Conservation (phyloP, 1,284 basidiomycete species). For the Hemileia vastatrix region DNA sequence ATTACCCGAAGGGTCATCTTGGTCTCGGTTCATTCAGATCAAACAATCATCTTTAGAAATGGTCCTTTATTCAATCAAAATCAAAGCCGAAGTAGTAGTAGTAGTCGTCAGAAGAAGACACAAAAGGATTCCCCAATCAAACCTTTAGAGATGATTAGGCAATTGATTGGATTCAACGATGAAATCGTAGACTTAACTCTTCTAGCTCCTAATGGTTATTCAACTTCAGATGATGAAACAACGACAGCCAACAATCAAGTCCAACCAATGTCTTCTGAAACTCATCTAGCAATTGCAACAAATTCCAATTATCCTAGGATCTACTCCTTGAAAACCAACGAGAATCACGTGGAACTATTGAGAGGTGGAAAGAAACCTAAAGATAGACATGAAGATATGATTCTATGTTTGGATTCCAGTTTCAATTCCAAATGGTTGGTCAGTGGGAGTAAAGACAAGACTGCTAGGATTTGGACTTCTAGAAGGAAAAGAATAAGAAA, state of each 20-base stretch:
- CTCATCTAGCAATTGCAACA: slow-evolving; percentile 81
- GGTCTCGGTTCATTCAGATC: too few species aligned
- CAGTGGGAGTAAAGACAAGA: slow-evolving; percentile 85
- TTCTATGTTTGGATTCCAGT: slow-evolving; percentile 69
- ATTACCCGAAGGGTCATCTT: too few species aligned
- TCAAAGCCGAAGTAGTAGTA: slow-evolving; percentile 8
- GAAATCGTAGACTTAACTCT: slow-evolving; percentile 85
- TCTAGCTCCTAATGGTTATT: slow-evolving; percentile 48
- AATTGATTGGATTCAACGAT: slow-evolving; percentile 94
- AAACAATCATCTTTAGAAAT: too few species aligned
- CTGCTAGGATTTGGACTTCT: slow-evolving; percentile 84
- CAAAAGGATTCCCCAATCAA: too few species aligned
- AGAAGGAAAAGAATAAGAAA: slow-evolving; percentile 51
- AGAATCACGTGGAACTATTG: slow-evolving; percentile 69
- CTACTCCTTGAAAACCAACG: slow-evolving; percentile 57
- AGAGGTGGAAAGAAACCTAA: too few species aligned
- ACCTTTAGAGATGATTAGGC: slow-evolving; percentile 79
- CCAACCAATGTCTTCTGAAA: too few species aligned
- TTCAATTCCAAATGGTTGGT: slow-evolving; percentile 63
- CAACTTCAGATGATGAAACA: too few species aligned
- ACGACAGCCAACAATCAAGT: too few species aligned
- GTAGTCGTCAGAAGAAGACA: slow-evolving; percentile 86
- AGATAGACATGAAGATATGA: slow-evolving; percentile 87
- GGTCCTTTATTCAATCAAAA: too few species aligned
- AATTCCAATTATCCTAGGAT: slow-evolving; percentile 87